These are phyloP conservation scores for Globisporangium spinosum DNA, from an alignment of 352 stramenopile species.

Conservation along the genomic window DNA sequence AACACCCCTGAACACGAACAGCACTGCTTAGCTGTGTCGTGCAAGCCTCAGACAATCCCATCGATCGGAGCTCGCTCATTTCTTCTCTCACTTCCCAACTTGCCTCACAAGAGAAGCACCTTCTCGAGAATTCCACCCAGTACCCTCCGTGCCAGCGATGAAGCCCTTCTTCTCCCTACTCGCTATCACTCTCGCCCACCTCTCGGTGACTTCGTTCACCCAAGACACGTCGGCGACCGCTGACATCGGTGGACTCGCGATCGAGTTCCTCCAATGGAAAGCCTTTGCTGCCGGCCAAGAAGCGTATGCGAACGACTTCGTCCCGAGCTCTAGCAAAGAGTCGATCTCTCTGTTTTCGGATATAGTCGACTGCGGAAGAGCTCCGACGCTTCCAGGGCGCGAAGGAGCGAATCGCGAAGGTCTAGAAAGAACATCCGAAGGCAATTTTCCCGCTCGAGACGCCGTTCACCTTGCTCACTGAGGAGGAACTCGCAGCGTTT, in stretches of 20 bases:
- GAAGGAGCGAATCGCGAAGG: slow-evolving; percentile 26
- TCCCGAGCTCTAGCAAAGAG: not conserved
- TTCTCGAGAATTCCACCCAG: too few species aligned
- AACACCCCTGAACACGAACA: too few species aligned
- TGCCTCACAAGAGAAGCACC: too few species aligned
- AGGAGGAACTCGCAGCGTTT: slow-evolving; percentile 55
- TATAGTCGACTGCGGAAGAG: slow-evolving; percentile 12
- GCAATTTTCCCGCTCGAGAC: slow-evolving; percentile 60
- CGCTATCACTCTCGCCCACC: too few species aligned
- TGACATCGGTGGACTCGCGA: not conserved
- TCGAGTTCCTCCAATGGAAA: slow-evolving; percentile 18
- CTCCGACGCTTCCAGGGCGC: slow-evolving; percentile 16
- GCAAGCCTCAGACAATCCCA: too few species aligned
- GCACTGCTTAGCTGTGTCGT: too few species aligned
- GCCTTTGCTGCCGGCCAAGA: slow-evolving; percentile 7
- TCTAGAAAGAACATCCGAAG: slow-evolving; percentile 45
- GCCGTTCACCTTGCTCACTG: slow-evolving; percentile 65
- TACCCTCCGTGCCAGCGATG: too few species aligned
- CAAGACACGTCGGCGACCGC: too few species aligned
- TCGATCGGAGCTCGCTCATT: too few species aligned
- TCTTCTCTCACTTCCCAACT: too few species aligned
- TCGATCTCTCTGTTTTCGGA: not conserved
- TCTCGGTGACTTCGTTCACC: too few species aligned
- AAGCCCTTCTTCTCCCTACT: too few species aligned
- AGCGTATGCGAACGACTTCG: slow-evolving; percentile 4